These are phyloP conservation scores for Penicillium psychrosexuale DNA, from an alignment of 2,329 filamentous ascomycete genomes.

Conservation along the genomic window DNA sequence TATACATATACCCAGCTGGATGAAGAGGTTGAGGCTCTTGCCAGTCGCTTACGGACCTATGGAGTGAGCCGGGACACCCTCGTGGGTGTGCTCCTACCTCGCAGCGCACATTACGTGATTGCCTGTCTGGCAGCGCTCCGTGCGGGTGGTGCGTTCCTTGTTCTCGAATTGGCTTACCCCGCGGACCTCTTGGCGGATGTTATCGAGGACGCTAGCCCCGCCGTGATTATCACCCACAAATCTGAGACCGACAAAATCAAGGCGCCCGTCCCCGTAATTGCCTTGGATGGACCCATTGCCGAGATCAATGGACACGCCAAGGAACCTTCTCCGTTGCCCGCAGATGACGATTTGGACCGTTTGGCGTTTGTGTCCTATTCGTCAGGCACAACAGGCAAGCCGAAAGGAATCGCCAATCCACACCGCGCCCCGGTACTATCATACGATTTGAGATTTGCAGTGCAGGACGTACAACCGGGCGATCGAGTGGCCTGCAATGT, in stretches of 20 bases:
- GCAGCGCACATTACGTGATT: slow-evolving; percentile 75
- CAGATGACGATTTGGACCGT: slow-evolving; percentile 67
- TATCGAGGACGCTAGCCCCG: slow-evolving; percentile 69
- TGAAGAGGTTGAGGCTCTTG: slow-evolving; percentile 62
- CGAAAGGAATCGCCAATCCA: slow-evolving; percentile 79
- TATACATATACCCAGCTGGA: slow-evolving; percentile 74
- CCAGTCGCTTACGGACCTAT: slow-evolving; percentile 60
- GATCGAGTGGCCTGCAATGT: slow-evolving; percentile 85
- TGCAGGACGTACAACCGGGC: slow-evolving; percentile 67
- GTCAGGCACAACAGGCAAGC: slow-evolving; percentile 71
- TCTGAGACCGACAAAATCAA: slow-evolving; percentile 65
- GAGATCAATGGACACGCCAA: slow-evolving; percentile 42
- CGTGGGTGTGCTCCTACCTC: slow-evolving; percentile 71
- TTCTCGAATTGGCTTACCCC: slow-evolving; percentile 76
- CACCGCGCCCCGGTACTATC: slow-evolving; percentile 71
- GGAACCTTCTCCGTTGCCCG: slow-evolving; percentile 52
- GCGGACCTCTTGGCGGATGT: slow-evolving; percentile 71
- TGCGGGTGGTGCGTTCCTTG: slow-evolving; percentile 75
- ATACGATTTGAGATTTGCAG: slow-evolving; percentile 67
- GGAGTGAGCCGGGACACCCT: slow-evolving; percentile 70
- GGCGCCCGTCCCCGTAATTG: slow-evolving; percentile 58
- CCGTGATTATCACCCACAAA: slow-evolving; percentile 66
- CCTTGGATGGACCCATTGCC: slow-evolving; percentile 54
- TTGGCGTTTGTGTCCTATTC: slow-evolving; percentile 80
- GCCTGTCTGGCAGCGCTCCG: slow-evolving; percentile 73